Base-by-base conservation (phyloP, 306 rosid genomes). In the Rubus parviflorus region DNA sequence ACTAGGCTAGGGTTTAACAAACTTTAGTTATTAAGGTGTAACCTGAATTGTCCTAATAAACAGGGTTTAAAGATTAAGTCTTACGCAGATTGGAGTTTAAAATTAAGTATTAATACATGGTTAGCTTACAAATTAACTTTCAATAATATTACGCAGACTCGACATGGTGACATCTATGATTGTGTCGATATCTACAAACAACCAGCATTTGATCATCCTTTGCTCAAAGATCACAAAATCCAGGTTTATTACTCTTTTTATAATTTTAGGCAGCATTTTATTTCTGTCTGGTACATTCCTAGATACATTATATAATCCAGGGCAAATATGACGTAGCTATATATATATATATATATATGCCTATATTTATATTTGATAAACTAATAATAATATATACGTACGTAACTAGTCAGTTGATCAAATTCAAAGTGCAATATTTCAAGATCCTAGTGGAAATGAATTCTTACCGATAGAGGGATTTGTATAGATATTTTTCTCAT, bases 211-310 rank as follows among this genome's bases (percentile, higher is more conserved):
- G 64, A 58, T 58, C 35, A 58, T 11, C 64, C 64, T 58, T 10
- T 58, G 16, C 38, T 58, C 16, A 58, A 23, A 58, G 37, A 58
- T 58, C 64, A 58, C 64, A 58, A 58, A 58, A 58, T 58, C 64
- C 38, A 58, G 64, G 64, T 58, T 0, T 30, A 30, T 30, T 30
- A 30, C 35, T 30, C 35, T 30, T 30, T 30, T 30, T 30, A 30
- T 30, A 30, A 30, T 30, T 30, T 30, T 30, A 30, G 35, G 35
- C 35, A 30, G 35, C 35, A 1, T 30, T 30, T 30, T 30, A 30
- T 30, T 30, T 30, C 35, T 30, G 35, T 30, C 35, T 30, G 35
- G 35, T 30, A 0, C 35, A 30, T 30, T 30, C 35, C 35, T 30
- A 30, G 35, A 30, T 30, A 30, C 35, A 30, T 30, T 30, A 30